phyloP scores from a whole-genome alignment of 257 asterid genomes.

The Capsicum pubescens region DNA sequence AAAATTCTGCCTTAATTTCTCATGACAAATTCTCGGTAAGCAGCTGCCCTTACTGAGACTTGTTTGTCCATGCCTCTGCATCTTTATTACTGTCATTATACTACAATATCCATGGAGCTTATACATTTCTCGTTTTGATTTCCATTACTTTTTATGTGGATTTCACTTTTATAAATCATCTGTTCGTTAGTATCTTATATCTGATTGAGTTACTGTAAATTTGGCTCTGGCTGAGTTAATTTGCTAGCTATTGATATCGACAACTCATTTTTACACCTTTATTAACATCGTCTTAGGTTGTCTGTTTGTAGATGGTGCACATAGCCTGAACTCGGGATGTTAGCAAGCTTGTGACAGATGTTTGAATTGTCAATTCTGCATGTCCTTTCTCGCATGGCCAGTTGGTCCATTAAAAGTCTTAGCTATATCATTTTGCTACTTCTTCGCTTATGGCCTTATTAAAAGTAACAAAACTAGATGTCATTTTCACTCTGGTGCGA shows the following conservation, averaged over 20 bases:
- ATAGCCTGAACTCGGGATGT: conserved; percentile 4
- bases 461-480: not conserved
- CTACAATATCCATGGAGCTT: not conserved
- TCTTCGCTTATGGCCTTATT: not conserved
- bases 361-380: conserved; percentile 25
- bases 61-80: not conserved
- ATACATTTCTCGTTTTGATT: not conserved
- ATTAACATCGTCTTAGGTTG: not conserved
- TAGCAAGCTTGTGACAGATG: not conserved
- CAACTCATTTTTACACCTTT: not conserved
- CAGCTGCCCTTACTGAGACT: not conserved
- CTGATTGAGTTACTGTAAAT: not conserved
- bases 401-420: not conserved
- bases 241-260: not conserved
- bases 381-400: conserved; percentile 12
- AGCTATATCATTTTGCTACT: not conserved
- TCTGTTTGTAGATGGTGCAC: not conserved
- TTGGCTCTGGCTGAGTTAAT: not conserved
- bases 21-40: conserved; percentile 2
- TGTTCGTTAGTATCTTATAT: not conserved
- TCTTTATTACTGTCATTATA: not conserved
- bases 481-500: not conserved
- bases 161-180: not conserved
- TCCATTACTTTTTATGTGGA: not conserved
- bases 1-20: conserved; percentile 21